phyloP scores from a whole-genome alignment of 352 stramenopile genomes.

The Pythium chondricola region DNA sequence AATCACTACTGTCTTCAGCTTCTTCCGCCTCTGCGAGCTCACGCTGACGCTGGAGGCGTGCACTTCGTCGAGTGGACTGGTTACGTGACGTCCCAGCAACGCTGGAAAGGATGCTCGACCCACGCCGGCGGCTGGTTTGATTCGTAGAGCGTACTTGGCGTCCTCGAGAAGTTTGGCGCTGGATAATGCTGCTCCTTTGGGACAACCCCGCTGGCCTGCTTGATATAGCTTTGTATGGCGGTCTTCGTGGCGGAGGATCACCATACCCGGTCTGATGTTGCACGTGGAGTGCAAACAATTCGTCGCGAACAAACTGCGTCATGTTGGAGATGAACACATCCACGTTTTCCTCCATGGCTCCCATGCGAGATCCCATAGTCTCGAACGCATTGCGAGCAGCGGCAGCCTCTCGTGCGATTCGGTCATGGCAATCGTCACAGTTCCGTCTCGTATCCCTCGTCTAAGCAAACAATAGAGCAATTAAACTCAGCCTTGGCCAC shows the following conservation, averaged over 20 bases:
- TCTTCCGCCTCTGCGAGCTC: constrained; percentile 1
- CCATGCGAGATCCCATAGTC: constrained; percentile 17
- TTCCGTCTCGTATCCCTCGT: constrained; percentile 6
- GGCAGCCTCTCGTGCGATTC: constrained; percentile 13
- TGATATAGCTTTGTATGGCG: too few relatives aligned
- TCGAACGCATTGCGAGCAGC: constrained; percentile 12
- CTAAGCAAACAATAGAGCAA: constrained; percentile 11
- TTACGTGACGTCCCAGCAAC: too few relatives aligned
- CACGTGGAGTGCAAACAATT: constrained; percentile 12
- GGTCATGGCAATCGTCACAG: constrained; percentile 19
- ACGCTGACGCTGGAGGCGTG: constrained; percentile 2
- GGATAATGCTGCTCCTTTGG: too few relatives aligned
- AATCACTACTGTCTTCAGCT: not conserved
- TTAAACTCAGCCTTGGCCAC: not conserved
- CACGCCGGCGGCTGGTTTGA: too few relatives aligned
- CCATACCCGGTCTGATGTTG: constrained; percentile 4
- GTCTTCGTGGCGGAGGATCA: too few relatives aligned
- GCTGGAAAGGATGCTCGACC: too few relatives aligned
- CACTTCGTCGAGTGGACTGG: constrained; percentile 9
- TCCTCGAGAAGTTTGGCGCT: too few relatives aligned
- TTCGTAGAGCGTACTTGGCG: too few relatives aligned
- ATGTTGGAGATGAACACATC: constrained; percentile 20
- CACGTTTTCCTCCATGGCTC: constrained; percentile 23
- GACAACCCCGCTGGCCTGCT: too few relatives aligned
- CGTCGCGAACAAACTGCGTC: constrained; percentile 18